Percentiles rank a stretch among this genome's conserved stretches.
Conservation (phyloP, 2,329 filamentous ascomycete species). For the Epicoccum nigrum region DNA sequence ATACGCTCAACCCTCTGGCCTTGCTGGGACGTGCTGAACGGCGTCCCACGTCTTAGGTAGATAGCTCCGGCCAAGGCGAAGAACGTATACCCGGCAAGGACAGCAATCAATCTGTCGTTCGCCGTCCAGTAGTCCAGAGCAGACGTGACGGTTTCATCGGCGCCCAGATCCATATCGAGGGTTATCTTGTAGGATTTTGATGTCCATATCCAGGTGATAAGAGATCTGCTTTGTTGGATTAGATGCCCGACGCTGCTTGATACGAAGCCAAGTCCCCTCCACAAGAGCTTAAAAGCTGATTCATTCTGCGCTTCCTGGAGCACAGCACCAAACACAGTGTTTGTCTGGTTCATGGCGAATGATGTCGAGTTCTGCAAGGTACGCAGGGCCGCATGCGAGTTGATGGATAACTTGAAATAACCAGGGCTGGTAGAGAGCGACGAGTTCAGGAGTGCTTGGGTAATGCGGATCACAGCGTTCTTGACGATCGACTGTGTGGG, state of each 20-base stretch:
- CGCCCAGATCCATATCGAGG: constrained; percentile 39
- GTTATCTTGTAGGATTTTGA: constrained; percentile 48
- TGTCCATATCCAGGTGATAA: constrained; percentile 38
- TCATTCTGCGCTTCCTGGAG: constrained; percentile 35
- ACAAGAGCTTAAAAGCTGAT: constrained; percentile 21
- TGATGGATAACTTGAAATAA: constrained; percentile 46
- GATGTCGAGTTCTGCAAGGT: constrained; percentile 47
- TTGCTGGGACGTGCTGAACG: constrained; percentile 65
- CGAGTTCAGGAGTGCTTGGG: constrained; percentile 36
- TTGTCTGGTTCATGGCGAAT: constrained; percentile 41
- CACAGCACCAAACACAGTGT: constrained; percentile 29
- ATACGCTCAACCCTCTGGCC: constrained; percentile 71
- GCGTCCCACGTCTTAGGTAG: constrained; percentile 76
- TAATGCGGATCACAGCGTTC: constrained; percentile 44
- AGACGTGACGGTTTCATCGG: constrained; percentile 27
- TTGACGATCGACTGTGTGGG: constrained; percentile 43
- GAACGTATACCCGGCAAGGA: constrained; percentile 79
- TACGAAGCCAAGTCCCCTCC: constrained; percentile 25
- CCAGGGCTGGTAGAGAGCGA: constrained; percentile 38
- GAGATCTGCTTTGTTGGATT: constrained; percentile 17
- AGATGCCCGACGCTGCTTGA: constrained; percentile 20
- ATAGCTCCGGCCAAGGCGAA: constrained; percentile 75
- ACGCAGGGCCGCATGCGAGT: constrained; percentile 46
- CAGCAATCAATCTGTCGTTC: constrained; percentile 70
- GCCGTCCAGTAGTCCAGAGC: constrained; percentile 52